Percentiles rank a stretch among this genome's conserved stretches.
These are phyloP conservation scores for Theileria luwenshuni DNA, from an alignment of 169 alveolate genomes.

Conservation along the genomic window DNA sequence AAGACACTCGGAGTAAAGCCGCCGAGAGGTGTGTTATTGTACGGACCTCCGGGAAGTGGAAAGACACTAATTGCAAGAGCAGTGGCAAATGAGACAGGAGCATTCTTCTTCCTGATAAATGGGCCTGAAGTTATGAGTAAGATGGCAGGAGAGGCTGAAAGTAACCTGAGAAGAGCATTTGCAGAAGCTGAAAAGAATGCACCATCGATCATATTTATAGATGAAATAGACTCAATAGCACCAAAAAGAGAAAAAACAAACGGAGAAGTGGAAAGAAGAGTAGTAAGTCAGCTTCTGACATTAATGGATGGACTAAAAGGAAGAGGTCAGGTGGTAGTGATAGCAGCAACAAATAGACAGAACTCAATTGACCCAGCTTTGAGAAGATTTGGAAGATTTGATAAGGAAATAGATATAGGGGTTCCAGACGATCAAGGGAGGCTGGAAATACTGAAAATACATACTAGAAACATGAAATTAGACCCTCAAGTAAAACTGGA, in stretches of 20 bases:
- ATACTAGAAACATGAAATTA: slow-evolving; percentile 98
- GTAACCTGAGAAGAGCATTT: slow-evolving; percentile 95
- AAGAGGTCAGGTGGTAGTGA: slow-evolving; percentile 98
- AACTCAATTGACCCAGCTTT: slow-evolving; percentile 98
- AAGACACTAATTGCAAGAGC: slow-evolving; percentile 99
- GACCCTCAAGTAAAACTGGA: slow-evolving; percentile 97
- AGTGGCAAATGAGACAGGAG: slow-evolving; percentile 99
- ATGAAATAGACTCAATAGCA: slow-evolving; percentile 99
- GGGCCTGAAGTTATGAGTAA: slow-evolving; percentile 98
- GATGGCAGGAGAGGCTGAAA: slow-evolving; percentile 99
- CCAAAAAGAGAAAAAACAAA: slow-evolving; percentile 99
- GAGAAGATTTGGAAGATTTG: slow-evolving; percentile 98
- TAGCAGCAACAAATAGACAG: slow-evolving; percentile 98
- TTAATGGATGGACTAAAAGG: slow-evolving; percentile 99
- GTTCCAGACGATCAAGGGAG: slow-evolving; percentile 99
- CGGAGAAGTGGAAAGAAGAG: slow-evolving; percentile 99
- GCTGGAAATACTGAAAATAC: slow-evolving; percentile 96
- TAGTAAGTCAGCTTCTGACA: slow-evolving; percentile 97
- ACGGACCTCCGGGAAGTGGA: slow-evolving; percentile 99
- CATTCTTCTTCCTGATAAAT: slow-evolving; percentile 93
- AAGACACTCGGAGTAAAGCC: slow-evolving; percentile 99
- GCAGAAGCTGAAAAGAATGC: slow-evolving; percentile 97
- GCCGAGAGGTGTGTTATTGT: slow-evolving; percentile 98
- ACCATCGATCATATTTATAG: slow-evolving; percentile 99
- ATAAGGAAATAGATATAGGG: slow-evolving; percentile 98